These are phyloP conservation scores for Ophiostoma australiae DNA, from an alignment of 2,329 filamentous ascomycete genomes.

Conservation along the genomic window DNA sequence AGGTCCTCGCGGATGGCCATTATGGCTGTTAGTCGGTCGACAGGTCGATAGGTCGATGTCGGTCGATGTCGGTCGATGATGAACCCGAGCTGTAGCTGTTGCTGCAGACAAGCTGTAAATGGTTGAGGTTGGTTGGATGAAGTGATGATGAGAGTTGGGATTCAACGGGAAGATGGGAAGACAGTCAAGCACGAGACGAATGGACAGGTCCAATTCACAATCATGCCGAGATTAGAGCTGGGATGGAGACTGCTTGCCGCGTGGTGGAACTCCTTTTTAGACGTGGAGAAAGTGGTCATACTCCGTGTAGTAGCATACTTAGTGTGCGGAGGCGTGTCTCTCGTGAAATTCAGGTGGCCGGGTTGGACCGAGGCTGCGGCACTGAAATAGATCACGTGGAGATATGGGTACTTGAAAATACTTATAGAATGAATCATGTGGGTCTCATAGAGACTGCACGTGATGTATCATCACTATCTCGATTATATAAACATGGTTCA, in stretches of 20 bases:
- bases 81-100: not conserved
- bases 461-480: constrained; percentile 12
- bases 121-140: not conserved
- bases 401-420: not conserved
- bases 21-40: not conserved
- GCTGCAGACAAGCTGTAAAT: not conserved
- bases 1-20: constrained; percentile 94
- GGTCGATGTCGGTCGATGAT: not conserved
- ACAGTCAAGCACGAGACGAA: not conserved
- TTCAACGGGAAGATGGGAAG: not conserved
- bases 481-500: not conserved
- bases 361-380: constrained; percentile 31
- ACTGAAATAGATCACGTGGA: constrained; percentile 19
- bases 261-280: constrained; percentile 17
- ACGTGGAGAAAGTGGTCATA: constrained; percentile 17
- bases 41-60: not conserved
- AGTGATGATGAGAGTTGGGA: not conserved
- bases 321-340: constrained; percentile 14
- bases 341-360: constrained; percentile 29
- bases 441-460: not conserved
- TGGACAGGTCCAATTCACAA: not conserved
- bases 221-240: constrained; percentile 1
- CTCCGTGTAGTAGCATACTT: not conserved
- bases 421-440: not conserved
- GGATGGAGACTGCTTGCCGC: constrained; percentile 12